These are phyloP conservation scores for Dissophora globulifera DNA, from an alignment of 192 early-diverging fungal genomes.

Conservation along the genomic window DNA sequence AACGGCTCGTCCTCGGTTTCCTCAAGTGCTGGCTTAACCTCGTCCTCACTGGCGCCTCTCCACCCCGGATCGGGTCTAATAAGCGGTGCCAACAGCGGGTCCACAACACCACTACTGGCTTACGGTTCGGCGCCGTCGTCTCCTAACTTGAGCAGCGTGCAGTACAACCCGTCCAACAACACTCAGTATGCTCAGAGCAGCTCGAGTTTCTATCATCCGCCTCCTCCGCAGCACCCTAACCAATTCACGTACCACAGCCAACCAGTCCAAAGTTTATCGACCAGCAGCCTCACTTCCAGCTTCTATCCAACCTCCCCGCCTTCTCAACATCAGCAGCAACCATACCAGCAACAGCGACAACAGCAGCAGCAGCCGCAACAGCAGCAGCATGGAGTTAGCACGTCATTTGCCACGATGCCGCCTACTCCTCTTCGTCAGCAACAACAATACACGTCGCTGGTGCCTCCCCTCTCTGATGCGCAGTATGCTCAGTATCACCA, in stretches of 20 bases:
- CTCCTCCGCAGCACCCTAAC: conserved; percentile 12
- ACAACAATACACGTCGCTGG: conserved; percentile 36
- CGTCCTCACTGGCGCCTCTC: conserved; percentile 13
- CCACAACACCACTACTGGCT: conserved; percentile 40
- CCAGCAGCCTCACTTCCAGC: conserved; percentile 27
- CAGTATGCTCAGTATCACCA: conserved; percentile 44
- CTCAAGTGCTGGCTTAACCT: conserved; percentile 4
- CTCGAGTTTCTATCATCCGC: conserved; percentile 31
- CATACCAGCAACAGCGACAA: not conserved
- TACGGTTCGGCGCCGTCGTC: conserved; percentile 43
- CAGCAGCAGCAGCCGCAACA: conserved; percentile 28
- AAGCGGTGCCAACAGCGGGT: conserved; percentile 36
- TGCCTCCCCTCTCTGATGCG: conserved; percentile 45
- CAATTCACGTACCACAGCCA: conserved; percentile 22
- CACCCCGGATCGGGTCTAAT: conserved; percentile 4
- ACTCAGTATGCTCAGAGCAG: conserved; percentile 26
- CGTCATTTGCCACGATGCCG: conserved; percentile 13
- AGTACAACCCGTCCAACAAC: conserved; percentile 28
- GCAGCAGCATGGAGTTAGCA: conserved; percentile 16
- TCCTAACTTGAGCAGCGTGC: conserved; percentile 24
- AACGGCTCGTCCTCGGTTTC: conserved; percentile 13
- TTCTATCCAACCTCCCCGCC: conserved; percentile 45
- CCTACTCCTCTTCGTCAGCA: conserved; percentile 38
- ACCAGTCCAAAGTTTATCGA: not conserved
- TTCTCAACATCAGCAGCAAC: conserved; percentile 40